A percentile compares a stretch with the other conserved stretches of the same genome.
Conservation (phyloP, 371 early-diverging fungal genomes). For the Phascolomyces articulosus region DNA sequence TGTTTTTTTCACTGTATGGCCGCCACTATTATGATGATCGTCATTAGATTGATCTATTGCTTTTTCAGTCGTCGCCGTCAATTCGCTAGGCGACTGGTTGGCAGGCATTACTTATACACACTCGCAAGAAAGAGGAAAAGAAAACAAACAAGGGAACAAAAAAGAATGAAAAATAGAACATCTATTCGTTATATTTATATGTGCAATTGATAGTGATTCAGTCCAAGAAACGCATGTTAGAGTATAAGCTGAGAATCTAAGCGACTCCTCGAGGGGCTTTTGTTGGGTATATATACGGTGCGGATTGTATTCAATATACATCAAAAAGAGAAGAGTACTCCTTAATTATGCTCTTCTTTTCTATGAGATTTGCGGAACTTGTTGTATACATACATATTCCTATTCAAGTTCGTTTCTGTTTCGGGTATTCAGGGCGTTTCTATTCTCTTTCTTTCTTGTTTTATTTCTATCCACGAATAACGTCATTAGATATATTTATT, state of each 20-base stretch:
- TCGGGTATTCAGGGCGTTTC: too few relatives aligned
- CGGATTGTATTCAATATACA: background rate
- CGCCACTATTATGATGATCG: background rate
- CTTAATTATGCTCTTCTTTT: background rate
- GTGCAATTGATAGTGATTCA: too few relatives aligned
- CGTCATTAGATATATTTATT: too few relatives aligned
- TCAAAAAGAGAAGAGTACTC: background rate
- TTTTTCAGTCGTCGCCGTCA: background rate
- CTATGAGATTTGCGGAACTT: too few relatives aligned
- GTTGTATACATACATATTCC: too few relatives aligned
- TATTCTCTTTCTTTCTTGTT: too few relatives aligned
- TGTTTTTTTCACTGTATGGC: background rate
- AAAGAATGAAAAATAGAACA: too few relatives aligned
- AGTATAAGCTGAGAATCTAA: background rate
- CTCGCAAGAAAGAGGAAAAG: background rate
- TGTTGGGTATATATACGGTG: background rate
- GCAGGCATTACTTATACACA: background rate
- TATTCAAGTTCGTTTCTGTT: too few relatives aligned
- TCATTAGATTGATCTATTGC: background rate
- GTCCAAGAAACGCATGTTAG: background rate
- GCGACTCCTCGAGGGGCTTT: constrained; percentile 9
- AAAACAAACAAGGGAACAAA: too few relatives aligned
- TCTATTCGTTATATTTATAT: too few relatives aligned
- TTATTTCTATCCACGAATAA: too few relatives aligned
- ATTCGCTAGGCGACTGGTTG: background rate